A percentile compares a stretch with the other conserved stretches of the same genome.
phyloP scores from a whole-genome alignment of 1,284 basidiomycete genomes.

The Naganishia liquefaciens region DNA sequence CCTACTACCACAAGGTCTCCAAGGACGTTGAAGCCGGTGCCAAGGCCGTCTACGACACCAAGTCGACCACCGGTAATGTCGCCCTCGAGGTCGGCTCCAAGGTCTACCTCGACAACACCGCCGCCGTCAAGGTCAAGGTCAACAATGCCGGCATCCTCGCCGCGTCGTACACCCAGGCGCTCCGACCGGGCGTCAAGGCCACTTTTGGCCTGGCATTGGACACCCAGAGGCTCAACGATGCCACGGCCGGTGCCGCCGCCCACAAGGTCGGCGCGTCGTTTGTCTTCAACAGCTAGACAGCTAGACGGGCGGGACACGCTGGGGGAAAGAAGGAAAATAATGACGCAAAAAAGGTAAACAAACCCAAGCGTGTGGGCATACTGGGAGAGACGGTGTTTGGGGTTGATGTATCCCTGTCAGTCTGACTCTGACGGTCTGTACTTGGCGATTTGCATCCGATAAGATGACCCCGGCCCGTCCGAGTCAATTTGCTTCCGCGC shows the following conservation, averaged over 20 bases:
- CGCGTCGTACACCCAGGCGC: slow-evolving; percentile 86
- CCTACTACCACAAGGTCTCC: slow-evolving; percentile 81
- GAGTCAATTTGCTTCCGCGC: neutral
- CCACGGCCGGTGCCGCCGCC: slow-evolving; percentile 55
- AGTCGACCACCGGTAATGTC: slow-evolving; percentile 82
- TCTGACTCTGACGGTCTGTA: neutral
- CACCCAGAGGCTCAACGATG: slow-evolving; percentile 80
- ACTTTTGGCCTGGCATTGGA: slow-evolving; percentile 90
- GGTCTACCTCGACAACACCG: slow-evolving; percentile 74
- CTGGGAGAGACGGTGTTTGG: neutral
- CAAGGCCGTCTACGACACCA: slow-evolving; percentile 95
- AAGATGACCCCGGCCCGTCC: slow-evolving; percentile 5
- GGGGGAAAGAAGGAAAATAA: too few relatives aligned
- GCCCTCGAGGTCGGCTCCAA: slow-evolving; percentile 95
- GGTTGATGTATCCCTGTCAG: neutral
- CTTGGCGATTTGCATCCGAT: too few relatives aligned
- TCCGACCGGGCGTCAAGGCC: slow-evolving; percentile 92
- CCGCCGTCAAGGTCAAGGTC: slow-evolving; percentile 98
- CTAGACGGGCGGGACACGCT: neutral
- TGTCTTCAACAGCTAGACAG: slow-evolving; percentile 57
- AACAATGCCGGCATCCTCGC: slow-evolving; percentile 91
- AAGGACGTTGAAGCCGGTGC: slow-evolving; percentile 95
- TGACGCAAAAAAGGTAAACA: too few relatives aligned
- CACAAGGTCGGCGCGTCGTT: slow-evolving; percentile 62
- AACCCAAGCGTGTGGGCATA: too few relatives aligned